Percentiles rank a stretch among this genome's conserved stretches.
Conservation (phyloP, 1,284 basidiomycete genomes). For the Mycosarcoma maydis region DNA sequence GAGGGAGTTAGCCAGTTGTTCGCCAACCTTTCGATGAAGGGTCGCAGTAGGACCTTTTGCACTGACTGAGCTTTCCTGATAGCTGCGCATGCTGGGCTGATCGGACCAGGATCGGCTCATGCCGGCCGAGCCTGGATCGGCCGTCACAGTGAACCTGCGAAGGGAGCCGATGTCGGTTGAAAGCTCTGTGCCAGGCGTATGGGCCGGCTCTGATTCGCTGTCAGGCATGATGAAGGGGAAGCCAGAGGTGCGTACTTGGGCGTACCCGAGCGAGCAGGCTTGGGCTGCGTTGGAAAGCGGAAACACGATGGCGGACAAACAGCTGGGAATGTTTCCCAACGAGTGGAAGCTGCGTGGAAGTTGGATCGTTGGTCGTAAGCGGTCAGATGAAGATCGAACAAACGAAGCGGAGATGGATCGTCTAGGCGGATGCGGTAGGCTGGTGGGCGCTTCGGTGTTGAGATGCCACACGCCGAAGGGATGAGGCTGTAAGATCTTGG, state of each 20-base stretch:
- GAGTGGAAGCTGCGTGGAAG: conserved; percentile 33
- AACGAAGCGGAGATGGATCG: conserved; percentile 28
- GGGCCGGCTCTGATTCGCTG: conserved; percentile 30
- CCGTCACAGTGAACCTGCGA: conserved; percentile 18
- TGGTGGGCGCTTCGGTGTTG: conserved; percentile 32
- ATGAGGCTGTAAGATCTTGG: conserved; percentile 26
- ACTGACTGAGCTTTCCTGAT: conserved; percentile 35
- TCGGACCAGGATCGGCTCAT: conserved; percentile 29
- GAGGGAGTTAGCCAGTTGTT: conserved; percentile 25
- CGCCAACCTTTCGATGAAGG: conserved; percentile 24
- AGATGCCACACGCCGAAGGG: conserved; percentile 39
- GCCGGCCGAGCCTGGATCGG: conserved; percentile 19
- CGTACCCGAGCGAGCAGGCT: conserved; percentile 36
- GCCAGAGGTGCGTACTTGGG: conserved; percentile 37
- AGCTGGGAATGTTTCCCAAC: conserved; percentile 40
- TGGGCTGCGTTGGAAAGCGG: conserved; percentile 6
- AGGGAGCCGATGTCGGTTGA: conserved; percentile 28
- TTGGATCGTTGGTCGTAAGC: background rate
- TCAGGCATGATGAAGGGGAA: conserved; percentile 50
- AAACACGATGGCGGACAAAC: conserved; percentile 26
- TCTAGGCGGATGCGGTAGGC: conserved; percentile 27
- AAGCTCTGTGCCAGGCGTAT: conserved; percentile 27
- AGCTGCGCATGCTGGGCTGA: conserved; percentile 32
- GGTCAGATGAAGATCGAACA: conserved; percentile 3
- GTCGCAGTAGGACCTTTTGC: conserved; percentile 35